Conservation (phyloP, 371 early-diverging fungal species). For the Coemansia sp. region DNA sequence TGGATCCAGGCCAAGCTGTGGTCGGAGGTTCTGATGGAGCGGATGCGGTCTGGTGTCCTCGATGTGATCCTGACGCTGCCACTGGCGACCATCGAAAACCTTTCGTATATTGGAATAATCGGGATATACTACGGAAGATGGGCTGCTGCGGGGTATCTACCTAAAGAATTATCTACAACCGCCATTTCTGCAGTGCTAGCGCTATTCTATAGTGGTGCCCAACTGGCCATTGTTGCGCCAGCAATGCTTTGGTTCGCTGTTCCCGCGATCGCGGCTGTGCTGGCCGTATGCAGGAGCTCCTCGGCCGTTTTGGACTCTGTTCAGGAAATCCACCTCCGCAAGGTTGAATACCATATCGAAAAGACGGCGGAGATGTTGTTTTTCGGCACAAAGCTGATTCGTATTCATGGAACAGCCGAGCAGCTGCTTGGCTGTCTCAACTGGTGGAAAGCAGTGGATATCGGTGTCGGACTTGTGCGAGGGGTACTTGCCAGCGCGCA, state of each 20-base stretch:
- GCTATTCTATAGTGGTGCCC: background rate
- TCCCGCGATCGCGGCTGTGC: background rate
- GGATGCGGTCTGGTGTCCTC: background rate
- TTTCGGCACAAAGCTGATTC: background rate
- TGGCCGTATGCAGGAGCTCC: background rate
- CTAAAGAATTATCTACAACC: background rate
- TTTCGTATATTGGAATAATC: background rate
- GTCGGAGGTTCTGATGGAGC: background rate
- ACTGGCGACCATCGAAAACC: constrained; percentile 4
- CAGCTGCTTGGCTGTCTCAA: background rate
- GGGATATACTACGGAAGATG: background rate
- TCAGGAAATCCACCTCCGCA: too few relatives aligned
- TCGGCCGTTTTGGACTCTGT: background rate
- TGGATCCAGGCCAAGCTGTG: background rate
- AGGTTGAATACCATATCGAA: too few relatives aligned
- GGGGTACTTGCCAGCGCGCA: background rate
- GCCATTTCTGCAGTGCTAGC: background rate
- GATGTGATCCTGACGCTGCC: constrained; percentile 8
- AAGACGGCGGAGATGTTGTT: background rate
- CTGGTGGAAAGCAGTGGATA: too few relatives aligned
- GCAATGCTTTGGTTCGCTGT: constrained; percentile 1
- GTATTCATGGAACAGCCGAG: constrained; percentile 1
- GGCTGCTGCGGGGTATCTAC: background rate
- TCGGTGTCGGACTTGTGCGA: background rate
- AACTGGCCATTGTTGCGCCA: constrained; percentile 8